Conservation (phyloP, 1,284 basidiomycete species). For the Puccinia triticina region DNA sequence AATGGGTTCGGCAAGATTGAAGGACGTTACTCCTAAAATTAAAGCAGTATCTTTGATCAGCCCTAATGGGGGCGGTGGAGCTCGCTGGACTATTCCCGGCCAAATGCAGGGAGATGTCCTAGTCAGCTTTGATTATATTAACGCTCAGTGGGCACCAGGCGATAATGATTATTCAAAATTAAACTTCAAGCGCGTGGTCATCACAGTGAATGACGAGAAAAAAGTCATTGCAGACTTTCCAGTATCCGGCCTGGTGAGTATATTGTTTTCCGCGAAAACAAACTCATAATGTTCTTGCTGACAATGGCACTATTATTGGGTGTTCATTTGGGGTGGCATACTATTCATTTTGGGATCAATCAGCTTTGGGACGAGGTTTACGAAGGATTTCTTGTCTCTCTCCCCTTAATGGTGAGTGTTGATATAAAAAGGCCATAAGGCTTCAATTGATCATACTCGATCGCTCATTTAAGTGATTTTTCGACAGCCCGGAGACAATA, state of each 20-base stretch:
- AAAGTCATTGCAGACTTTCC: constrained; percentile 34
- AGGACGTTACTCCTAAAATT: not conserved
- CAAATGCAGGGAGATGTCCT: constrained; percentile 11
- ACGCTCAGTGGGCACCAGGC: constrained; percentile 3
- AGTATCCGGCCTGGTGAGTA: constrained; percentile 35
- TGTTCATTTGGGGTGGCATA: not conserved
- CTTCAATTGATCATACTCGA: not conserved
- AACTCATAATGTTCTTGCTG: no score
- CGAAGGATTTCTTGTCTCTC: constrained; percentile 29
- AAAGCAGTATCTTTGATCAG: constrained; percentile 16
- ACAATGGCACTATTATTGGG: no score
- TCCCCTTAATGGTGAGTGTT: not conserved
- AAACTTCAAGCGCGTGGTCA: not conserved
- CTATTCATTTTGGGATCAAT: not conserved
- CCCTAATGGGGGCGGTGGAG: constrained; percentile 14
- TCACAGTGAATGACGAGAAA: constrained; percentile 32
- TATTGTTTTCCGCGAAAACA: not conserved
- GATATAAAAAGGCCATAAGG: not conserved
- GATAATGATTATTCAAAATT: not conserved
- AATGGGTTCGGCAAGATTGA: constrained; percentile 28
- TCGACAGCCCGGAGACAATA: constrained; percentile 16
- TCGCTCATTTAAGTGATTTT: not conserved
- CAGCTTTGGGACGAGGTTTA: constrained; percentile 35
- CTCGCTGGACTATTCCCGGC: constrained; percentile 16
- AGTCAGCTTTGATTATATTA: constrained; percentile 48